Percentiles rank a stretch among this genome's conserved stretches.
Conservation (phyloP, 73 alveolate species). For the Paramecium biaurelia region DNA sequence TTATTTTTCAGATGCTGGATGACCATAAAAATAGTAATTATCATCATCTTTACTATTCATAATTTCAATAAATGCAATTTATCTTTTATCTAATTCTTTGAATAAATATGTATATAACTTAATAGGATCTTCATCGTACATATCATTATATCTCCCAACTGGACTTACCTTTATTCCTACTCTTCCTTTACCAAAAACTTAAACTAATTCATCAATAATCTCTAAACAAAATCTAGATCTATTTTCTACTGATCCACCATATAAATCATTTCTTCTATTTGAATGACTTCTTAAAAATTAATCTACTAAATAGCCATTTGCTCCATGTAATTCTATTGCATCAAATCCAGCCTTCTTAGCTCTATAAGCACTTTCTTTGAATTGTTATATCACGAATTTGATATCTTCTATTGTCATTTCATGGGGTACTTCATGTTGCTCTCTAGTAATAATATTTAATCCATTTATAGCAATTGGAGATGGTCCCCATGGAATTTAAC, state of each 20-base stretch:
- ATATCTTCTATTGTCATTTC: slow-evolving; percentile 71
- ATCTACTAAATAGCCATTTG: slow-evolving; percentile 78
- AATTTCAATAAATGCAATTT: slow-evolving; percentile 67
- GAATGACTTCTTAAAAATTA: slow-evolving; percentile 74
- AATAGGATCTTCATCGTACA: slow-evolving; percentile 69
- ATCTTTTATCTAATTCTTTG: slow-evolving; percentile 50
- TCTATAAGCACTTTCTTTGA: slow-evolving; percentile 74
- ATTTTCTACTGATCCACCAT: slow-evolving; percentile 89
- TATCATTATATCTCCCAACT: slow-evolving; percentile 52
- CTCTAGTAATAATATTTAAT: neutral
- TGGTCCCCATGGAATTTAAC: slow-evolving; percentile 31
- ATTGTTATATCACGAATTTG: slow-evolving; percentile 72
- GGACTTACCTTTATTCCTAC: slow-evolving; percentile 73
- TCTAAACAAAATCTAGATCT: slow-evolving; percentile 78
- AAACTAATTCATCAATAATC: slow-evolving; percentile 66
- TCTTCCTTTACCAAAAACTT: slow-evolving; percentile 68
- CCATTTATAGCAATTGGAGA: slow-evolving; percentile 46
- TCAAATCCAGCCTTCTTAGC: slow-evolving; percentile 94
- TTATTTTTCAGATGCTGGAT: slow-evolving; percentile 14
- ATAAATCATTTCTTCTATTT: slow-evolving; percentile 85
- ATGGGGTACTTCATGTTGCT: slow-evolving; percentile 54
- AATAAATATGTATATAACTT: slow-evolving; percentile 56
- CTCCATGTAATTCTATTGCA: slow-evolving; percentile 89
- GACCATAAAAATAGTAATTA: neutral
- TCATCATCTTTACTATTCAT: neutral